Percentiles rank a stretch among this genome's conserved stretches.
phyloP scores from a whole-genome alignment of 2,329 filamentous ascomycete genomes.

The Paraconiothyrium sp. region DNA sequence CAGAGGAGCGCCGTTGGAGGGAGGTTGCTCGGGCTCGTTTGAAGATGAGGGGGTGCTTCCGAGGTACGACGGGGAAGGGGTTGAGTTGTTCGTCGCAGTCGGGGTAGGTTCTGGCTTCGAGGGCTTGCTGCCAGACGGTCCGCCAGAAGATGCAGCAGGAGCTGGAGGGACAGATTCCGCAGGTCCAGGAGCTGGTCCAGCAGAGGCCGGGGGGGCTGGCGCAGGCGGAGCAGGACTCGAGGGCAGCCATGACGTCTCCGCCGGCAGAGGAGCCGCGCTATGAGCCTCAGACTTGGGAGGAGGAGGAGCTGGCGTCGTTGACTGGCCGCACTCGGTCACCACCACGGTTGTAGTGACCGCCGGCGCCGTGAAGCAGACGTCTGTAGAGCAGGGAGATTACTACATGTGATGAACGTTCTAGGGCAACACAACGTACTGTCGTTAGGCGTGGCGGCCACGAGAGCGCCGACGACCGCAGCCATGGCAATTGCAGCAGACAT shows the following conservation, averaged over 20 bases:
- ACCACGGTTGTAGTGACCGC: constrained; percentile 40
- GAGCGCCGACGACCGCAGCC: constrained; percentile 30
- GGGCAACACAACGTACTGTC: constrained; percentile 4
- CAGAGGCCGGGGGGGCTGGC: constrained; percentile 3
- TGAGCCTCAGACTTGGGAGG: constrained; percentile 13
- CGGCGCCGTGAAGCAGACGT: constrained; percentile 23
- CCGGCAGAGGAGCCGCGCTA: constrained; percentile 3
- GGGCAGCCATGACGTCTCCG: constrained; percentile 7
- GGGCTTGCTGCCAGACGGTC: background rate
- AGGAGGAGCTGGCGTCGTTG: constrained; percentile 21
- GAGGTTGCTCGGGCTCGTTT: constrained; percentile 19
- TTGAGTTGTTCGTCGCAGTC: constrained; percentile 1
- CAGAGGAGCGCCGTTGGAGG: constrained; percentile 31
- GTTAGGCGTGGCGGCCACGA: constrained; percentile 25
- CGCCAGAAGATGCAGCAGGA: background rate
- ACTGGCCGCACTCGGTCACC: constrained; percentile 33
- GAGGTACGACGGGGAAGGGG: constrained; percentile 9
- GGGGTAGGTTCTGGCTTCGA: background rate
- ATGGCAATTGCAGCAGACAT: constrained; percentile 32
- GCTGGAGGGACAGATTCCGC: background rate
- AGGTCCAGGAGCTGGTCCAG: constrained; percentile 1
- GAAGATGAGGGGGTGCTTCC: constrained; percentile 15
- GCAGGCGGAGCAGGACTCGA: constrained; percentile 2
- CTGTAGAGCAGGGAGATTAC: constrained; percentile 22
- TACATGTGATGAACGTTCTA: background rate